phyloP scores from a whole-genome alignment of 805 yeast genomes.

The Yarrowia sp. region DNA sequence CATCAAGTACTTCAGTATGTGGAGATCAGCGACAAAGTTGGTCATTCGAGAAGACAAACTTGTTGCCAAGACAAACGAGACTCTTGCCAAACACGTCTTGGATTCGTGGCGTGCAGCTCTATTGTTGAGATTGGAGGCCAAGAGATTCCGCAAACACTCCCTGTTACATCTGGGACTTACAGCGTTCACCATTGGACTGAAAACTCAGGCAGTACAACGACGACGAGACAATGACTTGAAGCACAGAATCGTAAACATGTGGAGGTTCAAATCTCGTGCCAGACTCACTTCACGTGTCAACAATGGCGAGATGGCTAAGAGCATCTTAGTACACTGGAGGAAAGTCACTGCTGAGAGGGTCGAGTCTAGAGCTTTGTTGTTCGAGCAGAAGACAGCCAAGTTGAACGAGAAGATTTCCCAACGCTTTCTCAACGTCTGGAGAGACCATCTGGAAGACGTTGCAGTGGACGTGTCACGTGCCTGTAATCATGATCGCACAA shows the following conservation, averaged over 20 bases:
- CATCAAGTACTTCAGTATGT: constrained; percentile 2
- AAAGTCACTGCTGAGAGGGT: neutral
- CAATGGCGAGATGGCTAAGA: constrained; percentile 18
- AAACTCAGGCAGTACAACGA: neutral
- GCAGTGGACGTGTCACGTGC: constrained; percentile 4
- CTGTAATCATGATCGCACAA: neutral
- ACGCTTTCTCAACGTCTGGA: constrained; percentile 19
- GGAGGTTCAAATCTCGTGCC: constrained; percentile 31
- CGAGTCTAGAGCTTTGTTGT: neutral
- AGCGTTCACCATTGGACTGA: constrained; percentile 6
- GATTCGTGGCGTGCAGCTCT: constrained; percentile 10
- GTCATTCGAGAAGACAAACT: neutral
- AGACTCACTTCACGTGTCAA: constrained; percentile 26
- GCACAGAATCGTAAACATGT: constrained; percentile 18
- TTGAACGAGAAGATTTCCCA: neutral
- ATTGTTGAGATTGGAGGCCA: constrained; percentile 16
- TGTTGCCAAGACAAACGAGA: constrained; percentile 2
- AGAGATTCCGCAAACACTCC: constrained; percentile 23
- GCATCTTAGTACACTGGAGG: constrained; percentile 18
- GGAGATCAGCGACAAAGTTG: constrained; percentile 5
- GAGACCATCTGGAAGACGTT: constrained; percentile 20
- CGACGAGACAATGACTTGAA: constrained; percentile 24
- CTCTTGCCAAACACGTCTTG: neutral
- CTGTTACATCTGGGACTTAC: constrained; percentile 12
- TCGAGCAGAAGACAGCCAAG: constrained; percentile 5